phyloP scores from a whole-genome alignment of 148 eudicot species.

The Vaccinium darrowii region DNA sequence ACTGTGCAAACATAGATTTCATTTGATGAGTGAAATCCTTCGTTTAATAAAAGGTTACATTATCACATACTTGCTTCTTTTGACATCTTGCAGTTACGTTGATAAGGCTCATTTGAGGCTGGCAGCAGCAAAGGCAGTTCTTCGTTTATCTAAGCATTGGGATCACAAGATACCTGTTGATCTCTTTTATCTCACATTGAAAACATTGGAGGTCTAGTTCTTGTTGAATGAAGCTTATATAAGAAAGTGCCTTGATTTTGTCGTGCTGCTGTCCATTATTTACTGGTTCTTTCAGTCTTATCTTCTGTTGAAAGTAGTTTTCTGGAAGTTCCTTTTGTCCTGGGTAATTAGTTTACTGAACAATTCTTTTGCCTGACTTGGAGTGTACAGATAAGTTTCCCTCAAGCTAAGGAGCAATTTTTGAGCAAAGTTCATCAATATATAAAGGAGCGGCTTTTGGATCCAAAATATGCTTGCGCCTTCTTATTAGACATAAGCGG shows the following conservation, averaged over 20 bases:
- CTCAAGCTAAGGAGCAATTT: slow-evolving; percentile 75
- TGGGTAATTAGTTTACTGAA: not conserved
- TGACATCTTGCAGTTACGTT: slow-evolving; percentile 52
- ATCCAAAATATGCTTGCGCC: slow-evolving; percentile 93
- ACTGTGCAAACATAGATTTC: slow-evolving; percentile 3
- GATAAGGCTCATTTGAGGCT: slow-evolving; percentile 93
- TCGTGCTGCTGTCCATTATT: not conserved
- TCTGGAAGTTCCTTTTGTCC: not conserved
- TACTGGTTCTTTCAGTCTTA: not conserved
- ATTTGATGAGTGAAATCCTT: not conserved
- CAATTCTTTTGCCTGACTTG: slow-evolving; percentile 2
- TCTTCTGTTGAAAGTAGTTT: not conserved
- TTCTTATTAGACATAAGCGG: slow-evolving; percentile 62
- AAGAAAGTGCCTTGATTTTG: not conserved
- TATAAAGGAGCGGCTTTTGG: slow-evolving; percentile 80
- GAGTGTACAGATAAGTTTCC: slow-evolving; percentile 53
- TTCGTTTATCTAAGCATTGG: slow-evolving; percentile 92
- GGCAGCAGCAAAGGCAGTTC: slow-evolving; percentile 91
- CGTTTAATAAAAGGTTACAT: slow-evolving; percentile 7
- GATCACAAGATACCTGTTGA: slow-evolving; percentile 79
- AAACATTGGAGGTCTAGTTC: slow-evolving; percentile 71
- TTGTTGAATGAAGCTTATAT: not conserved
- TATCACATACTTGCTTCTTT: slow-evolving; percentile 1
- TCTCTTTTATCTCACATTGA: slow-evolving; percentile 73
- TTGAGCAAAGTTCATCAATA: slow-evolving; percentile 88